Evolutionary conservation across 2,329 filamentous ascomycete species (phyloP), one percentile per base, ranked within the genome.

Genomic region (Ceratocystis papillata): DNA sequence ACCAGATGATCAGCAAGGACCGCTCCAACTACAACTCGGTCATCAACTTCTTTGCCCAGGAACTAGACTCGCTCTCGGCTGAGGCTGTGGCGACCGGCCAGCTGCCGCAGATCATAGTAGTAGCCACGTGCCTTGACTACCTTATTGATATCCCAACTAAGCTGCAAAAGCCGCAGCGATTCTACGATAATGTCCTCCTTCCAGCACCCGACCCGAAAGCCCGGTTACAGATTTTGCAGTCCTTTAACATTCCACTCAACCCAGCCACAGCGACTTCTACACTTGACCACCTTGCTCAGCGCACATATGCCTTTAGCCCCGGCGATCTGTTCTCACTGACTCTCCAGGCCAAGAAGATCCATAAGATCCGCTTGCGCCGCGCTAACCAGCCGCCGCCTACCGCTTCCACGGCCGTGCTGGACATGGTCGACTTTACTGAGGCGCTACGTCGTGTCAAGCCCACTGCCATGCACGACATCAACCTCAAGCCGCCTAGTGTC

Each of bases 281-380:
- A 8, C 76, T 90, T 20, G 76, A 80, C 3, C 77, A 80, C 20
- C 77, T 96, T 55, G 87, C 87, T 53, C 83, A 88, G 68, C 83
- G 85, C 66, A 95, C 92, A 0, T 91, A 96, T 72, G 93, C 92
- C 3, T 96, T 90, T 74, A 95, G 90, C 41, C 88, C 88, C 3
- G 81, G 83, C 1, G 92, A 96, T 73, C 78, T 96, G 1, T 77
- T 79, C n/a, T 81, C 80, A 15, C 78, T 96, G 0, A 78, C 88
- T 3, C 50, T 68, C 3, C 73, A 73, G 28, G 72, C 75, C 0
- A 73, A 71, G 67, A 64, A 69, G 41, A 72, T 74, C 2, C 62
- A 70, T 62, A 68, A 68, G 28, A 77, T 71, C 71, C 67, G 75
- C 71, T 25, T 65, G 3, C 65, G 66, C 33, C 67, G 72, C 28